These are phyloP conservation scores for Colletotrichum lentis DNA, from an alignment of 2,329 filamentous ascomycete species.

Conservation along the genomic window DNA sequence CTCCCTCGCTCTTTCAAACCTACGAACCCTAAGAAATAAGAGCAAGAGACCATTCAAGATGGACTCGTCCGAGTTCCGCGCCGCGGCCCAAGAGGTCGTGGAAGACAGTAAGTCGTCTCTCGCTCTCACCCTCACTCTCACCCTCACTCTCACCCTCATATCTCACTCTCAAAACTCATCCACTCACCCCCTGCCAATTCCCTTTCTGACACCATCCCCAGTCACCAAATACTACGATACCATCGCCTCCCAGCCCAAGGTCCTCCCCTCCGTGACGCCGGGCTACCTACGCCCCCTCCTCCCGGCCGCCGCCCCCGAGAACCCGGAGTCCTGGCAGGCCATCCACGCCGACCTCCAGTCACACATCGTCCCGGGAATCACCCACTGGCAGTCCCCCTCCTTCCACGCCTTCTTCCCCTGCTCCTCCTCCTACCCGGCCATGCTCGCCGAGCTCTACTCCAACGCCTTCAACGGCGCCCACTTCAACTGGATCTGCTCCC, in stretches of 20 bases:
- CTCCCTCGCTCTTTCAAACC: background rate
- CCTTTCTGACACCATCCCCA: constrained; percentile 47
- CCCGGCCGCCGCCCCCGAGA: constrained; percentile 69
- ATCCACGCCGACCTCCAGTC: constrained; percentile 85
- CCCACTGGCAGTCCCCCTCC: constrained; percentile 93
- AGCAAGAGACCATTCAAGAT: constrained; percentile 54
- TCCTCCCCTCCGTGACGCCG: constrained; percentile 80
- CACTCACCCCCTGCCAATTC: no score
- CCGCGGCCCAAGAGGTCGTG: constrained; percentile 78
- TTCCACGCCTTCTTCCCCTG: constrained; percentile 98
- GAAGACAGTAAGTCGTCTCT: constrained; percentile 76
- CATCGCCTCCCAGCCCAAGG: constrained; percentile 69
- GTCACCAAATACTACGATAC: constrained; percentile 86
- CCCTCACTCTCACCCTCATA: constrained; percentile 3
- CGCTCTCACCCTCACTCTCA: background rate
- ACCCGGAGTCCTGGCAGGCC: constrained; percentile 76
- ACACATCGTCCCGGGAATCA: constrained; percentile 90
- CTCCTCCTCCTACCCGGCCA: constrained; percentile 80
- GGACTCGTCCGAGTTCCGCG: constrained; percentile 80
- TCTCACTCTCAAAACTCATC: background rate
- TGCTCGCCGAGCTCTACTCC: constrained; percentile 92
- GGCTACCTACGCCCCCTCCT: constrained; percentile 86
- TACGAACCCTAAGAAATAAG: no score
- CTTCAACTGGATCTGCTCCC: constrained; percentile 97
- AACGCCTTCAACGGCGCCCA: constrained; percentile 87